Conservation (phyloP, 2,329 filamentous ascomycete genomes). For the Neoascochyta sp. region DNA sequence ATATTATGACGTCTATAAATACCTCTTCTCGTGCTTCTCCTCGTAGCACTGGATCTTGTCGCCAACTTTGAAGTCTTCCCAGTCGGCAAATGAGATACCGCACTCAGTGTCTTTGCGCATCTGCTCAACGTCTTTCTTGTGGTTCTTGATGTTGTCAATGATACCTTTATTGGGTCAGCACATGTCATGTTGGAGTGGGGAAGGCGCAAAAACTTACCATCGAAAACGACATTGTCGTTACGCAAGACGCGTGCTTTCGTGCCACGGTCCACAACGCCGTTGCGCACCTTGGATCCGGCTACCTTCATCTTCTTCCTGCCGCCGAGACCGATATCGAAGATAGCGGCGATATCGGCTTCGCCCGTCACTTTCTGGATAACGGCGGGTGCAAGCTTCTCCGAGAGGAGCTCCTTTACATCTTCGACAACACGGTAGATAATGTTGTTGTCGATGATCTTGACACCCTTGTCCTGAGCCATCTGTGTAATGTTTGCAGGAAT, state of each 20-base stretch:
- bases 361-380: conserved; percentile 70
- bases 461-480: conserved; percentile 66
- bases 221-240: conserved; percentile 66
- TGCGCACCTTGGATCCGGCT: conserved; percentile 83
- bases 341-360: conserved; percentile 78
- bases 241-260: conserved; percentile 69
- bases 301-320: conserved; percentile 68
- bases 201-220: conserved; percentile 60
- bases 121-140: conserved; percentile 85
- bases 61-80: conserved; percentile 72
- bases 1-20: conserved; percentile 34
- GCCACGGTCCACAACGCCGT: conserved; percentile 65
- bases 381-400: conserved; percentile 63
- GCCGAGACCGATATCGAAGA: conserved; percentile 81
- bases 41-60: conserved; percentile 89
- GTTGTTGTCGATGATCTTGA: conserved; percentile 78
- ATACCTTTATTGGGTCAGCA: conserved; percentile 54
- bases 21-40: conserved; percentile 68
- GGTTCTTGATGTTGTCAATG: conserved; percentile 78
- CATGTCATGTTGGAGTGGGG: not conserved
- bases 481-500: conserved; percentile 65
- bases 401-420: conserved; percentile 65
- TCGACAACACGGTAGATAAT: conserved; percentile 80
- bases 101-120: conserved; percentile 94
- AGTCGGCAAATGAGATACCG: conserved; percentile 78